Evolutionary conservation across 2,329 filamentous ascomycete species (phyloP), one percentile per base, ranked within the genome.

Genomic region (Calonectria crousiana): DNA sequence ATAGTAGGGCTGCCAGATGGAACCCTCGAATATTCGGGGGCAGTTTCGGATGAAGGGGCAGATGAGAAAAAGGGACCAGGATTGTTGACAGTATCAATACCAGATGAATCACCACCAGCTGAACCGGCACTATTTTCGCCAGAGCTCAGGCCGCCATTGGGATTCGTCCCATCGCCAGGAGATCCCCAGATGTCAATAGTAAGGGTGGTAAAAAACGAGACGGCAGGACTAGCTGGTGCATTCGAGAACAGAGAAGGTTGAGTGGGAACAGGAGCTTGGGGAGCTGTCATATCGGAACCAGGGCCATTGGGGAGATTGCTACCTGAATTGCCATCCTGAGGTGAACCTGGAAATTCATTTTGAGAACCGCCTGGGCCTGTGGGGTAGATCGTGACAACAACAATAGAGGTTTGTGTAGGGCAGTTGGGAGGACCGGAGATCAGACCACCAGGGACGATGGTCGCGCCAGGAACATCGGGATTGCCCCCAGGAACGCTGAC

Each of bases 361-460:
- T 47, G 64, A 32, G 79, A 70, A 11, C 60, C 79, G 30, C 81
- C 77, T 8, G 83, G 75, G 56, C 77, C 80, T 71, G 82, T 80
- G 18, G 85, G 84, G 67, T 83, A 84, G 65, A 89, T 82, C 41
- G 89, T 89, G 76, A 90, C 81, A 77, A 89, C 88, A 74, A 90
- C 84, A 49, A 88, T 90, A 44, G 85, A 86, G 10, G 81, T 80
- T 72, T 84, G 78, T 51, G 83, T 73, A 74, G 84, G 82, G 77
- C 89, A 90, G 30, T 84, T 87, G 62, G 82, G 78, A 51, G 77
- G 74, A 53, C 18, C 69, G 47, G 64, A 67, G 52, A 49, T 44
- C 38, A 69, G 72, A 64, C 47, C 75, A 53, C 66, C 78, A 41
- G 77, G 75, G 68, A 76, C 69, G 56, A 70, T 76, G 51, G 78